These are phyloP conservation scores for Thymus quinquecostatus DNA, from an alignment of 257 asterid genomes.

Conservation along the genomic window DNA sequence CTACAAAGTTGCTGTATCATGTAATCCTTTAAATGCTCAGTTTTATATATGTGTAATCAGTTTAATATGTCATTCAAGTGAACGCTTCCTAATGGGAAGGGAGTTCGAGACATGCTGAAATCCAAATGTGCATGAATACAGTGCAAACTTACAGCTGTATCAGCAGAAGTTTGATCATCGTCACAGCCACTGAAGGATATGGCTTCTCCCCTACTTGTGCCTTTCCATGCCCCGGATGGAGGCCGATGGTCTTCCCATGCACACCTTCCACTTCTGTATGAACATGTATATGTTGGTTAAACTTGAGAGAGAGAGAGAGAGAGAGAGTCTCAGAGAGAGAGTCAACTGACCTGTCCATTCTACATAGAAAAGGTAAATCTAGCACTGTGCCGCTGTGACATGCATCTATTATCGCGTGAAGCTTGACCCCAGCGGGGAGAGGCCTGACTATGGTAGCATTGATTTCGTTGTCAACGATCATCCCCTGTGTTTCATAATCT, in stretches of 20 bases:
- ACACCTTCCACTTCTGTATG: slow-evolving; percentile 72
- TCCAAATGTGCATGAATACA: neutral
- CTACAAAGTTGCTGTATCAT: no score
- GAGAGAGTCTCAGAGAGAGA: neutral
- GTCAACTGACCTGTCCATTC: slow-evolving; percentile 83
- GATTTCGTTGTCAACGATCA: slow-evolving; percentile 84
- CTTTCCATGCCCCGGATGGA: slow-evolving; percentile 86
- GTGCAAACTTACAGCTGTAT: slow-evolving; percentile 60
- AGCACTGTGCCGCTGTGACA: slow-evolving; percentile 95
- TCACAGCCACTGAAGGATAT: slow-evolving; percentile 96
- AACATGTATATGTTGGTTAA: neutral
- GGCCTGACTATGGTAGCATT: slow-evolving; percentile 80
- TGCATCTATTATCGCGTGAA: slow-evolving; percentile 91
- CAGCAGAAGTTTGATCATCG: slow-evolving; percentile 91
- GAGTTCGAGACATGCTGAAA: neutral
- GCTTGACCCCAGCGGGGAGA: slow-evolving; percentile 85
- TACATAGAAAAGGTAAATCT: slow-evolving; percentile 82
- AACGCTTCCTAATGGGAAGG: neutral
- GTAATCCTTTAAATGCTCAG: no score
- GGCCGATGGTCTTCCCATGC: slow-evolving; percentile 99
- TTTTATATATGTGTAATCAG: no score
- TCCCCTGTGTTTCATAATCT: slow-evolving; percentile 76
- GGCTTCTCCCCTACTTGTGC: slow-evolving; percentile 95
- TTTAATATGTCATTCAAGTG: no score
- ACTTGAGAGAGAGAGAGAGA: neutral